Percentiles rank a stretch among this genome's conserved stretches.
Conservation (phyloP, 2,329 filamentous ascomycete species). For the Albophoma yamanashiensis region DNA sequence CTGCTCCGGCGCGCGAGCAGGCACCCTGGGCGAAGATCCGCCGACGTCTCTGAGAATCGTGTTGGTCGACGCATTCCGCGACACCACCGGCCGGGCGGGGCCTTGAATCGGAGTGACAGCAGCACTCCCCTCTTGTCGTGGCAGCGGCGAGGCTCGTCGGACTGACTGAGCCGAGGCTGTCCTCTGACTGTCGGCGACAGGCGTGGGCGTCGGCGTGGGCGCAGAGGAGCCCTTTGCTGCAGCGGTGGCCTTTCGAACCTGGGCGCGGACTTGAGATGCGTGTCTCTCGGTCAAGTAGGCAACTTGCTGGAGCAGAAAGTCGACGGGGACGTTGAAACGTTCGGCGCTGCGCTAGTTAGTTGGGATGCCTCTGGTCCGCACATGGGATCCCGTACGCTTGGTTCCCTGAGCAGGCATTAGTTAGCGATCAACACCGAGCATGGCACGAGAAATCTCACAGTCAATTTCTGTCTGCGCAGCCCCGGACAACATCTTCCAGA, state of each 20-base stretch:
- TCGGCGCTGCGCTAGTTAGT: conserved; percentile 43
- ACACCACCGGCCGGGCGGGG: conserved; percentile 32
- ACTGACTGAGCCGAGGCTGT: conserved; percentile 43
- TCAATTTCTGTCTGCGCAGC: conserved; percentile 76
- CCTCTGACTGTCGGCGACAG: conserved; percentile 35
- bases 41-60: conserved; percentile 23
- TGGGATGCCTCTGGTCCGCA: conserved; percentile 3
- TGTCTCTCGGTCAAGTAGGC: conserved; percentile 90
- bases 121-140: conserved; percentile 33
- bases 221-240: conserved; percentile 44
- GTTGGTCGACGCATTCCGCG: conserved; percentile 37
- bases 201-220: conserved; percentile 48
- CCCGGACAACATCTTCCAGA: conserved; percentile 85
- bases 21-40: conserved; percentile 17
- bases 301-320: conserved; percentile 86
- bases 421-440: not conserved
- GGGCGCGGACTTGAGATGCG: conserved; percentile 77
- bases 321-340: conserved; percentile 72
- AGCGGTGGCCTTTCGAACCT: conserved; percentile 68
- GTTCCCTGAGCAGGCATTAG: conserved; percentile 47
- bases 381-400: conserved; percentile 47
- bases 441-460: conserved; percentile 44
- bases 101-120: conserved; percentile 32
- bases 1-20: conserved; percentile 16
- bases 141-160: conserved; percentile 45